Conservation (phyloP, 371 early-diverging fungal species). For the Apophysomyces variabilis region DNA sequence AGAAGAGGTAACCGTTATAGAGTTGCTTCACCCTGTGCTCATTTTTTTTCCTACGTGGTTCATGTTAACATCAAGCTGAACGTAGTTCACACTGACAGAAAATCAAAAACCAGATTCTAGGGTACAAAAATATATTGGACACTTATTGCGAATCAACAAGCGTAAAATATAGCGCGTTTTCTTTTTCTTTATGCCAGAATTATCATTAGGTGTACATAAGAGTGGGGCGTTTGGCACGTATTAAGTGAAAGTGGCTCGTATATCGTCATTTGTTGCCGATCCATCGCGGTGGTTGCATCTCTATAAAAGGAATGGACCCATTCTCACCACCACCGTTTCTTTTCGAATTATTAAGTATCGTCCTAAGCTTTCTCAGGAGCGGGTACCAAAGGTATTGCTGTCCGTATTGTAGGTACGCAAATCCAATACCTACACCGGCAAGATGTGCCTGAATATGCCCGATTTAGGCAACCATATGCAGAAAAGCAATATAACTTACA, state of each 20-base stretch:
- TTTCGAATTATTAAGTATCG: constrained; percentile 13
- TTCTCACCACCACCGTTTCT: constrained; percentile 1
- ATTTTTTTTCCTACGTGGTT: no score
- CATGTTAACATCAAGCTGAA: no score
- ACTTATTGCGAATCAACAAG: background rate
- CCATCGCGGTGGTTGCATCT: constrained; percentile 1
- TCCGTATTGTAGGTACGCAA: constrained; percentile 58
- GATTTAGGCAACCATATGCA: background rate
- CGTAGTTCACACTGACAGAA: no score
- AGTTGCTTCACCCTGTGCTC: no score
- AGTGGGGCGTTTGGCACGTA: background rate
- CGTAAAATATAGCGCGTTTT: constrained; percentile 20
- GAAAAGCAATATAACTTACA: constrained; percentile 46
- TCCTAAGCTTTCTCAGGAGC: constrained; percentile 35
- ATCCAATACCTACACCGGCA: constrained; percentile 63
- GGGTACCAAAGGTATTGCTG: constrained; percentile 55
- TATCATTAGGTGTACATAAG: constrained; percentile 4
- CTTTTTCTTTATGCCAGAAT: background rate
- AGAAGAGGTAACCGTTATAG: no score
- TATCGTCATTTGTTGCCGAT: constrained; percentile 17
- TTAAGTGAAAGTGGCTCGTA: background rate
- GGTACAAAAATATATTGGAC: no score
- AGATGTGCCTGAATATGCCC: constrained; percentile 58
- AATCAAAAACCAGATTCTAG: no score
- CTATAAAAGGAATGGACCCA: constrained; percentile 17